Percentiles rank a stretch among this genome's conserved stretches.
These are phyloP conservation scores for Straminergon stramineum DNA, from an alignment of 225 moss, liverwort and hornwort genomes.

Conservation along the genomic window DNA sequence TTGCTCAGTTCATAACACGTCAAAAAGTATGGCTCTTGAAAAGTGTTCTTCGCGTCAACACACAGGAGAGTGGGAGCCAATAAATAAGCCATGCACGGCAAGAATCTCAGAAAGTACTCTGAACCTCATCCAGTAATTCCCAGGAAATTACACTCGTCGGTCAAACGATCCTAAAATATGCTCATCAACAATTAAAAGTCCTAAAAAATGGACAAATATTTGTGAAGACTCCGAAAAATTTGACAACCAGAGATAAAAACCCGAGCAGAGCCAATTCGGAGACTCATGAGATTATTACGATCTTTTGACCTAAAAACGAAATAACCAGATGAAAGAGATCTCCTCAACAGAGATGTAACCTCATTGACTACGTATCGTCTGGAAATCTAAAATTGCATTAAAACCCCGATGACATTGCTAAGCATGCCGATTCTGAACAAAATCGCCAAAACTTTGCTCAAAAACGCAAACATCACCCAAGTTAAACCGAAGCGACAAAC, in stretches of 20 bases:
- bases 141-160: neutral
- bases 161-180: neutral
- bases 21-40: neutral
- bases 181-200: neutral
- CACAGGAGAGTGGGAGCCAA: neutral
- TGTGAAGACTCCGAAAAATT: neutral
- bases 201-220: neutral
- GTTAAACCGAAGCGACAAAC: neutral
- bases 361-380: neutral
- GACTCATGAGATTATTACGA: neutral
- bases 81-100: neutral
- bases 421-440: neutral
- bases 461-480: neutral
- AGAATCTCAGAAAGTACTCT: neutral
- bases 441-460: neutral
- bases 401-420: neutral
- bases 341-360: neutral
- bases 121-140: neutral
- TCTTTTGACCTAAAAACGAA: neutral
- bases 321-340: neutral
- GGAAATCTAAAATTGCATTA: neutral
- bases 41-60: neutral
- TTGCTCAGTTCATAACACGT: neutral
- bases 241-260: neutral
- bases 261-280: neutral